These are phyloP conservation scores for Mortierella sp. DNA, from an alignment of 371 early-diverging fungal genomes.

Conservation along the genomic window DNA sequence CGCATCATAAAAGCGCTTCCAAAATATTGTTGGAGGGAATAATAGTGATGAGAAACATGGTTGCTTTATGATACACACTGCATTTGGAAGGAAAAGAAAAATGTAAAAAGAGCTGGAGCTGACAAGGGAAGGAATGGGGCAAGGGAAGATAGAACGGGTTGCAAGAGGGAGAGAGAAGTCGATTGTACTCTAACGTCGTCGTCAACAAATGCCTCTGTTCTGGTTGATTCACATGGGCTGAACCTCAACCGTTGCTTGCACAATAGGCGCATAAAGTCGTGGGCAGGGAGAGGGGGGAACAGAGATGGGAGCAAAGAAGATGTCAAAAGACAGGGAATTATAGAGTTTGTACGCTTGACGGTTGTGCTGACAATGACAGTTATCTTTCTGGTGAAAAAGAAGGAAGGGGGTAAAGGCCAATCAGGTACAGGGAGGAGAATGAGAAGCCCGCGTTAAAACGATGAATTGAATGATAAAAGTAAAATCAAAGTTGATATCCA, in stretches of 20 bases:
- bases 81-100: background rate
- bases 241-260: background rate
- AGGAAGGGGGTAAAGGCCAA: background rate
- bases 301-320: background rate
- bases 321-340: background rate
- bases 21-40: background rate
- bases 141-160: background rate
- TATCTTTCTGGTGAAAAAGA: slow-evolving; percentile 1
- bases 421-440: background rate
- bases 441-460: slow-evolving; percentile 1
- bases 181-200: background rate
- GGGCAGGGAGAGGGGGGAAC: background rate
- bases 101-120: background rate
- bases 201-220: background rate
- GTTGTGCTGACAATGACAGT: slow-evolving; percentile 5
- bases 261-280: background rate
- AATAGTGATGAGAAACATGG: background rate
- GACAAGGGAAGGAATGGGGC: background rate
- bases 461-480: background rate
- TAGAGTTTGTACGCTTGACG: slow-evolving; percentile 5
- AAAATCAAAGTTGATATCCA: background rate
- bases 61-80: slow-evolving; percentile 2
- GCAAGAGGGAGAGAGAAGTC: background rate
- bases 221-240: background rate
- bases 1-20: background rate